phyloP scores from a whole-genome alignment of 345 rosid genomes.

The Acer campestre region DNA sequence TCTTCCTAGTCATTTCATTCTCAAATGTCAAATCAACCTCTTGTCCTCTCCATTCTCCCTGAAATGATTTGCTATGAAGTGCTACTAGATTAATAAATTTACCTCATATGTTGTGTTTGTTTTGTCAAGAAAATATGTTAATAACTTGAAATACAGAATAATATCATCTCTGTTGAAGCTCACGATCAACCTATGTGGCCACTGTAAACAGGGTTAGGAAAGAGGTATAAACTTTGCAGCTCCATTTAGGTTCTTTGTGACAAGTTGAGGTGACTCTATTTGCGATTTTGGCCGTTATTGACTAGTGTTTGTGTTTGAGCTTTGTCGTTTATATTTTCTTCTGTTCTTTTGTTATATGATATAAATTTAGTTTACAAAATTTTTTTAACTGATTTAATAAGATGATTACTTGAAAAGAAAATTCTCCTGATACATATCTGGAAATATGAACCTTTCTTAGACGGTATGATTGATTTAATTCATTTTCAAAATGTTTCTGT shows the following conservation, averaged over 20 bases:
- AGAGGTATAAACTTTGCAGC: background rate
- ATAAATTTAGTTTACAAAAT: too few relatives aligned
- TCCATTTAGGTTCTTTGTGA: background rate
- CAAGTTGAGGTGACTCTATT: background rate
- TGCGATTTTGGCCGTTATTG: too few relatives aligned
- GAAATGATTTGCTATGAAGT: background rate
- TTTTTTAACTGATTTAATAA: background rate
- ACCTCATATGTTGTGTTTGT: background rate
- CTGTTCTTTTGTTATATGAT: background rate
- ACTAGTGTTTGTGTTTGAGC: background rate
- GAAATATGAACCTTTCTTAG: background rate
- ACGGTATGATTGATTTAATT: background rate
- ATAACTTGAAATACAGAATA: background rate
- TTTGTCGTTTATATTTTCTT: background rate
- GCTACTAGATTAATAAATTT: background rate
- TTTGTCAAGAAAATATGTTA: background rate
- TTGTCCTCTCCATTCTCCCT: background rate
- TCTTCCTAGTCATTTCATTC: background rate
- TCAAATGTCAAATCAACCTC: background rate
- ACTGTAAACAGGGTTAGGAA: background rate
- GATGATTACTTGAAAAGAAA: background rate
- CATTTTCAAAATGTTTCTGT: background rate
- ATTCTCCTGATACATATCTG: background rate
- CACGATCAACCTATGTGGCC: background rate
- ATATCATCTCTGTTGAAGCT: background rate